phyloP scores from a whole-genome alignment of 140 eudicot genomes.

The Flaveria floridana region DNA sequence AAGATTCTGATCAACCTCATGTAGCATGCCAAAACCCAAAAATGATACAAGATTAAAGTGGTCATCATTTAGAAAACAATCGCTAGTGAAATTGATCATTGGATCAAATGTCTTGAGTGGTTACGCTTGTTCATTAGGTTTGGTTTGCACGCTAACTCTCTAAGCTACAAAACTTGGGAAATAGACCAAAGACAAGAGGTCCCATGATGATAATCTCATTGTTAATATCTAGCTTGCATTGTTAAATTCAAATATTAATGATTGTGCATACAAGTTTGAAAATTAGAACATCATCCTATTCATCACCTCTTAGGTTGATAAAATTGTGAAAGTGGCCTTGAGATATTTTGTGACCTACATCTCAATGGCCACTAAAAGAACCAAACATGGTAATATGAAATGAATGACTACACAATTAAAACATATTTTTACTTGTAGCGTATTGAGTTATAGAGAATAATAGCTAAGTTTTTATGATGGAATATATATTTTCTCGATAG shows the following conservation, averaged over 20 bases:
- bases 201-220: background rate
- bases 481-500: background rate
- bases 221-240: background rate
- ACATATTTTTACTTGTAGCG: background rate
- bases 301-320: background rate
- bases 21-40: constrained; percentile 2
- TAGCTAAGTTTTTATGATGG: background rate
- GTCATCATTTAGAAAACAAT: background rate
- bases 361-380: background rate
- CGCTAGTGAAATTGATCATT: background rate
- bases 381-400: background rate
- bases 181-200: background rate
- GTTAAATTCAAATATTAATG: background rate
- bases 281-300: background rate
- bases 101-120: background rate
- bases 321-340: background rate
- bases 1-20: background rate
- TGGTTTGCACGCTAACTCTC: background rate
- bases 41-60: background rate
- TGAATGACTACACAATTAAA: background rate
- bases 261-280: background rate
- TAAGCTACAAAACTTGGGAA: background rate
- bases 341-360: background rate
- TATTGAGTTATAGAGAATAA: background rate
- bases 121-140: background rate